Evolutionary conservation across 2,329 filamentous ascomycete genomes (phyloP).

Genomic region (Pezicula radicicola): DNA sequence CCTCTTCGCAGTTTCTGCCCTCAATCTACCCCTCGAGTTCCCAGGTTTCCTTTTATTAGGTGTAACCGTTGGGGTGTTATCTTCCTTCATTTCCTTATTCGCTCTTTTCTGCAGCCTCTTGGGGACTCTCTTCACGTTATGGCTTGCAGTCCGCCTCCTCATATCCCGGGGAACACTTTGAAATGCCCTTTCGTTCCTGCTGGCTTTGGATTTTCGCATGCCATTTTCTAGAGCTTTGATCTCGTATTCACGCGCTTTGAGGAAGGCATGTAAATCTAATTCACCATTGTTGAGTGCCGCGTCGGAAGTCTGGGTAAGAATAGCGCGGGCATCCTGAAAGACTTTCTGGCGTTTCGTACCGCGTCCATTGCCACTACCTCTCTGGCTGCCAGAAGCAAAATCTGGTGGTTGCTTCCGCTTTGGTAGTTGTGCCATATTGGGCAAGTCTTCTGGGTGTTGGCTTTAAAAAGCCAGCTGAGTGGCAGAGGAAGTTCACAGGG

Average conservation of each 20-base stretch:
- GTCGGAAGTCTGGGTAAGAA: slow-evolving; percentile 40
- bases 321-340: slow-evolving; percentile 38
- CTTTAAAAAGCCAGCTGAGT: slow-evolving; percentile 1
- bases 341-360: slow-evolving; percentile 35
- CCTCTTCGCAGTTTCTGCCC: slow-evolving; percentile 73
- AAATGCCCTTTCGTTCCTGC: slow-evolving; percentile 70
- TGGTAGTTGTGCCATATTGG: slow-evolving; percentile 1
- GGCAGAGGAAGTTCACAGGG: no score
- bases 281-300: slow-evolving; percentile 61
- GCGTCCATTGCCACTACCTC: slow-evolving; percentile 14
- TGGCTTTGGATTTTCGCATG: slow-evolving; percentile 69
- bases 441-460: slow-evolving; percentile 1
- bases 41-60: slow-evolving; percentile 58
- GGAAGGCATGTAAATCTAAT: slow-evolving; percentile 79
- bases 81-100: slow-evolving; percentile 73
- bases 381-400: slow-evolving; percentile 12
- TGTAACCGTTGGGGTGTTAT: slow-evolving; percentile 84
- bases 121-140: slow-evolving; percentile 90
- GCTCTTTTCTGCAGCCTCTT: slow-evolving; percentile 70
- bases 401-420: slow-evolving; percentile 25
- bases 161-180: slow-evolving; percentile 85
- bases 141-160: slow-evolving; percentile 85
- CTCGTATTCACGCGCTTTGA: slow-evolving; percentile 84
- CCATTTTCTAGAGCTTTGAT: slow-evolving; percentile 81
- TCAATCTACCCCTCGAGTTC: slow-evolving; percentile 55